Evolutionary conservation across 495 filamentous ascomycete genomes (phyloP), one percentile per base, ranked within the genome.

Genomic region (Podospora fimiseda): DNA sequence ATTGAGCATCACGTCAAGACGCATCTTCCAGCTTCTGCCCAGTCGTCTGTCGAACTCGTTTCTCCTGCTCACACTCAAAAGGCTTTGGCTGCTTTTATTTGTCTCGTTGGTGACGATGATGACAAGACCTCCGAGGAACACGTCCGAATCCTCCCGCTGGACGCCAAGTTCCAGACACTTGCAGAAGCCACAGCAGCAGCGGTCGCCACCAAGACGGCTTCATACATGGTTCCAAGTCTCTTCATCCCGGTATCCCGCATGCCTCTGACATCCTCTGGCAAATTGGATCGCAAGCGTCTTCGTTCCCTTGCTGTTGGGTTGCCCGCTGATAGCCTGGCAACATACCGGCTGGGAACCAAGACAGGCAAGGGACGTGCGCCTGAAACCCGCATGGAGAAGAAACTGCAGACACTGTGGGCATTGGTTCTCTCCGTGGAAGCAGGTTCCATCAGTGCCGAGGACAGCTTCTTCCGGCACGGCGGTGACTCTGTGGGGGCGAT

Each of bases 401-500:
- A 14, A 0, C 54, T 74, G 2, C 61, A 58, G 16, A 37, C 51
- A 9, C 51, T 74, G n/a, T 73, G 69, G 67, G 58, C 61, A 0
- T 9, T 43, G 1, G 53, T 64, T 0, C 55, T 74, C 8, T 55
- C 55, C 36, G 23, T 73, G 2, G 23, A 56, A 1, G 19, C 56
- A 7, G 60, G 53, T 0, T 15, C 30, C 24, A 79, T 87, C 41
- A 65, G 71, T 0, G 51, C 78, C n/a, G 67, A 80, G 18, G 74
- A 83, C 56, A 80, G 74, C 55, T 88, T 89, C 63, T 71, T 88
- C 52, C 71, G 69, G 3, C 69, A 85, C 11, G 85, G 85, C 13
- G 85, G 85, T 30, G 85, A 89, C 59, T 87, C 83, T 0, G 80
- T 89, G 49, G 77, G 78, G 8, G 84, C 84, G 0, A 88, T 89